Conservation (phyloP, 2,329 filamentous ascomycete genomes). For the Macrophomina tecta region DNA sequence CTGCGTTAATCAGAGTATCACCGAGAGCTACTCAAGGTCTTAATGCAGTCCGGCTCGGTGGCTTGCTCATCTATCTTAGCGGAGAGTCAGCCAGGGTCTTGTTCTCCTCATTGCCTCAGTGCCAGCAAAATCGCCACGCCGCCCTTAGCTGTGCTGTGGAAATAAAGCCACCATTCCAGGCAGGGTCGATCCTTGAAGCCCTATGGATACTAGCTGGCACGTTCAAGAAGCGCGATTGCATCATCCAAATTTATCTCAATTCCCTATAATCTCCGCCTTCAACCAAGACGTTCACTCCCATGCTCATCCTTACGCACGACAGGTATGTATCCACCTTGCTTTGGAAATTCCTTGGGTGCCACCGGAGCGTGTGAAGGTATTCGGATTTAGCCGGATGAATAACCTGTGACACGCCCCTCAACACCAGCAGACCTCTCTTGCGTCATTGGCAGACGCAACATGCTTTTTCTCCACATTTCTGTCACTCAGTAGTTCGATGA, state of each 20-base stretch:
- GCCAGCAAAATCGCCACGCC: not conserved
- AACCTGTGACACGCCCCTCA: too few relatives aligned
- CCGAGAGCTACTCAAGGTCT: not conserved
- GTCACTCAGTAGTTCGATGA: too few relatives aligned
- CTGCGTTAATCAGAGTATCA: not conserved
- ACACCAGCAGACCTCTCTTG: too few relatives aligned
- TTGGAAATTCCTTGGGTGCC: not conserved
- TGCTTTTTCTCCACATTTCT: too few relatives aligned
- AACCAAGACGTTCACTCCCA: not conserved
- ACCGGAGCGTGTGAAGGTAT: too few relatives aligned
- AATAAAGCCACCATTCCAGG: not conserved
- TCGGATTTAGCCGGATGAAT: too few relatives aligned
- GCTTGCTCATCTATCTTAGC: not conserved
- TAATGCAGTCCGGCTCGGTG: not conserved
- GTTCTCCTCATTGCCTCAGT: not conserved
- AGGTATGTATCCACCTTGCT: not conserved
- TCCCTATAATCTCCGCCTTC: not conserved
- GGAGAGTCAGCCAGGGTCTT: not conserved
- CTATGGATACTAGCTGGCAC: not conserved
- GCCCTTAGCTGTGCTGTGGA: not conserved
- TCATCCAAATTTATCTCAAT: not conserved
- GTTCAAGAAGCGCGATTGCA: conserved; percentile 1
- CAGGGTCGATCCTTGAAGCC: conserved; percentile 7
- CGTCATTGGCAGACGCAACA: too few relatives aligned
- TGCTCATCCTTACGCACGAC: not conserved